Percentiles rank a stretch among this genome's conserved stretches.
Evolutionary conservation across 83 land plant species (phyloP).

Genomic region (Thuja plicata): DNA sequence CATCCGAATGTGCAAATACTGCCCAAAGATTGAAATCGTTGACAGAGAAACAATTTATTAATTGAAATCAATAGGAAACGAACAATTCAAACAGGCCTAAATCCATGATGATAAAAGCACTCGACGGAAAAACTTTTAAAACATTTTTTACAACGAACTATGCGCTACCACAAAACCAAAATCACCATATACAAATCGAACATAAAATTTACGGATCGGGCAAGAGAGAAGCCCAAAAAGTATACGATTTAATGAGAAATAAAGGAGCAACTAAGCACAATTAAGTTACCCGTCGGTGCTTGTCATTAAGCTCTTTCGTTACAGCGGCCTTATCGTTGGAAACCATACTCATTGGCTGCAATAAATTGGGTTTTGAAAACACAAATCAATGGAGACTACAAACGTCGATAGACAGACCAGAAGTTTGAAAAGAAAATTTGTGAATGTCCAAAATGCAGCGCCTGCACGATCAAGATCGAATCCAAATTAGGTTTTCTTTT

Average conservation of each 20-base stretch:
- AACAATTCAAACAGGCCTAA: not conserved
- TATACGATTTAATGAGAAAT: not conserved
- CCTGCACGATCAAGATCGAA: not conserved
- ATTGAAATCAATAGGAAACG: not conserved
- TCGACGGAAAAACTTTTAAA: not conserved
- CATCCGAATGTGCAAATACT: not conserved
- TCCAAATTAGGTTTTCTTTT: not conserved
- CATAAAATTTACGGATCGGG: not conserved
- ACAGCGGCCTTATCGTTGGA: conserved; percentile 88
- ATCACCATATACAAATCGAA: not conserved
- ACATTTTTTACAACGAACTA: not conserved
- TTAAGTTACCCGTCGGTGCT: conserved; percentile 71
- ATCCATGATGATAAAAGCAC: too few relatives aligned
- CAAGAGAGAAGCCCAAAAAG: not conserved
- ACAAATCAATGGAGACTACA: not conserved
- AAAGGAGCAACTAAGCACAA: not conserved
- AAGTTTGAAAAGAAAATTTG: not conserved
- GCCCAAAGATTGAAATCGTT: not conserved
- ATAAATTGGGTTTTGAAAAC: not conserved
- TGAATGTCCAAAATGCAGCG: not conserved
- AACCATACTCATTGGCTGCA: not conserved
- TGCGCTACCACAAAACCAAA: not conserved
- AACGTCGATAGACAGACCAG: not conserved
- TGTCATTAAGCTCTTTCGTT: conserved; percentile 91
- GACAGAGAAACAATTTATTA: not conserved